phyloP scores from a whole-genome alignment of 1,284 basidiomycete genomes.

The Ceratorhiza oryzae-sativae region DNA sequence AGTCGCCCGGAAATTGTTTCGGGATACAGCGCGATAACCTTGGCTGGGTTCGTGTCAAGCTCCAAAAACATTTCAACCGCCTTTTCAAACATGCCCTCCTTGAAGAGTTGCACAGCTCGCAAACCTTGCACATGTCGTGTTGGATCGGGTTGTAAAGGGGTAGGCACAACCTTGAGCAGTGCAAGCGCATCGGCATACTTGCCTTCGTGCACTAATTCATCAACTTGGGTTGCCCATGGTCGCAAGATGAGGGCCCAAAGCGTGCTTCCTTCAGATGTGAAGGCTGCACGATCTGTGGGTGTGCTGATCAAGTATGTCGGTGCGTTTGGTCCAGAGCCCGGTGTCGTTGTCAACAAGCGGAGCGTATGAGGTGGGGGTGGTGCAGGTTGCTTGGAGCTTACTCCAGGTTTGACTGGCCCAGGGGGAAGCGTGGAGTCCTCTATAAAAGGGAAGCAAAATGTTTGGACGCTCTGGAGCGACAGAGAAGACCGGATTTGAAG shows the following conservation, averaged over 20 bases:
- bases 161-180: constrained; percentile 62
- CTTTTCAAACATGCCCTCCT: constrained; percentile 67
- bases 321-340: constrained; percentile 56
- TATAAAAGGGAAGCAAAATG: constrained; percentile 68
- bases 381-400: constrained; percentile 1
- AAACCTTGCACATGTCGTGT: constrained; percentile 64
- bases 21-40: constrained; percentile 91
- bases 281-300: constrained; percentile 71
- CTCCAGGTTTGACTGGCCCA: constrained; percentile 39
- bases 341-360: constrained; percentile 64
- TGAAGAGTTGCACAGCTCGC: constrained; percentile 80
- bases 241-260: constrained; percentile 80
- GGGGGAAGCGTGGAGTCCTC: constrained; percentile 45
- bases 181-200: constrained; percentile 83
- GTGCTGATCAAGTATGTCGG: constrained; percentile 74
- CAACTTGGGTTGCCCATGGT: constrained; percentile 81
- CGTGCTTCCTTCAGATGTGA: constrained; percentile 70
- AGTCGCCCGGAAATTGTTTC: constrained; percentile 81
- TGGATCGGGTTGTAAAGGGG: background rate
- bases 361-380: constrained; percentile 50
- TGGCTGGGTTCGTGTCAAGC: constrained; percentile 90
- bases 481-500: constrained; percentile 83
- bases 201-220: constrained; percentile 78
- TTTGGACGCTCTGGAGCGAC: constrained; percentile 70
- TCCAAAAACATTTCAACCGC: constrained; percentile 90